Conservation (phyloP, 768 basidiomycete species). For the Lenzites betulinus region DNA sequence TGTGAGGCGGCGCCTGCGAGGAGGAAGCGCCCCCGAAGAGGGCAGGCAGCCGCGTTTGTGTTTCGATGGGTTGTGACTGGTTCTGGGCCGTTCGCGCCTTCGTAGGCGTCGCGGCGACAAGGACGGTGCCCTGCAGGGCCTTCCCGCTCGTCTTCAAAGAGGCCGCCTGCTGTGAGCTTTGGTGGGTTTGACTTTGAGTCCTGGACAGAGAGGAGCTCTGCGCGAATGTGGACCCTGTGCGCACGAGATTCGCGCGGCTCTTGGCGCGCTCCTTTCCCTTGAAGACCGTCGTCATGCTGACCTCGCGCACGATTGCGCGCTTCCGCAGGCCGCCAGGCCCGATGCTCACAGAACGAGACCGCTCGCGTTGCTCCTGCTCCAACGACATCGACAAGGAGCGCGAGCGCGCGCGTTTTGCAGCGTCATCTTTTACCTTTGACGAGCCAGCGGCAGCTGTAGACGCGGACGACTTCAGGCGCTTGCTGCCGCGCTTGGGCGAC, state of each 20-base stretch:
- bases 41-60: constrained; percentile 12
- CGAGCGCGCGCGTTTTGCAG: constrained; percentile 28
- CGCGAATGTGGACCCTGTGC: constrained; percentile 1
- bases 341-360: constrained; percentile 37
- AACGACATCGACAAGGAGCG: constrained; percentile 63
- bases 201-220: constrained; percentile 9
- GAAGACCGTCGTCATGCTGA: constrained; percentile 77
- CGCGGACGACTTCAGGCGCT: constrained; percentile 16
- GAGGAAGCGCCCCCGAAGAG: constrained; percentile 2
- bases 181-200: constrained; percentile 4
- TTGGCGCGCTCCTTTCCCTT: constrained; percentile 39
- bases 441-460: neutral
- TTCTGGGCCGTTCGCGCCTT: constrained; percentile 33
- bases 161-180: too few species aligned
- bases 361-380: constrained; percentile 54
- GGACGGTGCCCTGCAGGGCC: constrained; percentile 37
- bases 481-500: constrained; percentile 20
- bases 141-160: neutral
- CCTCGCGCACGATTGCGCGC: constrained; percentile 62
- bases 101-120: constrained; percentile 60
- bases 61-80: constrained; percentile 1
- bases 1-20: constrained; percentile 4
- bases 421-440: constrained; percentile 1
- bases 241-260: constrained; percentile 5
- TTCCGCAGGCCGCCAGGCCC: constrained; percentile 43